A percentile compares a stretch with the other conserved stretches of the same genome.
These are phyloP conservation scores for Melastoma malabathricum DNA, from an alignment of 345 rosid genomes.

Conservation along the genomic window DNA sequence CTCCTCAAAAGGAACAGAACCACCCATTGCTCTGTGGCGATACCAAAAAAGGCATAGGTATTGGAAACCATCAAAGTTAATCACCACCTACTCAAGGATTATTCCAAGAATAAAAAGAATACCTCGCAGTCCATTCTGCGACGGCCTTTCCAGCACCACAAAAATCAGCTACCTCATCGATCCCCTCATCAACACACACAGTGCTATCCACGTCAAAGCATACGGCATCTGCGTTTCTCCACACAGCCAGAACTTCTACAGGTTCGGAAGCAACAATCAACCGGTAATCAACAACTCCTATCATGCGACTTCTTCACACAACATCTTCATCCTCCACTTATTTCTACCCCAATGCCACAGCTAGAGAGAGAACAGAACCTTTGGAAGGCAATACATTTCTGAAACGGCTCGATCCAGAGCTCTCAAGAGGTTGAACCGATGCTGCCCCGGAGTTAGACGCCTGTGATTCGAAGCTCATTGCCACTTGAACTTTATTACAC, in stretches of 20 bases:
- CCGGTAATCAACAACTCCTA: background rate
- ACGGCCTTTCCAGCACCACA: constrained; percentile 98
- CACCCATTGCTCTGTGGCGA: constrained; percentile 77
- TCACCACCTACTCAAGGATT: too few species aligned
- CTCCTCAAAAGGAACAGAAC: constrained; percentile 92
- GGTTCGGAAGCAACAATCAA: constrained; percentile 9
- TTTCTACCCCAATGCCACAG: background rate
- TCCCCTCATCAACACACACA: constrained; percentile 89
- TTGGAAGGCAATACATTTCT: constrained; percentile 39
- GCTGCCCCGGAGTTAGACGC: constrained; percentile 31
- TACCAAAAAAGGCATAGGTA: too few species aligned
- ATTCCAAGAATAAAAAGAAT: constrained; percentile 3
- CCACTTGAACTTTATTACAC: constrained; percentile 5
- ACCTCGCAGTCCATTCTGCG: constrained; percentile 99
- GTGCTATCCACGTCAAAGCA: constrained; percentile 99
- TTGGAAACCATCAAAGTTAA: too few species aligned
- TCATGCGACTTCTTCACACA: background rate
- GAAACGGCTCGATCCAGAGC: constrained; percentile 20
- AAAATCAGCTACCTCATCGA: constrained; percentile 93
- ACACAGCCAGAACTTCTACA: constrained; percentile 57
- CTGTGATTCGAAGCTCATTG: constrained; percentile 22
- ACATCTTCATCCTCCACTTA: background rate
- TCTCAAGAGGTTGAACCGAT: constrained; percentile 38
- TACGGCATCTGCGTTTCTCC: constrained; percentile 70
- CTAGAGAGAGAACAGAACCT: constrained; percentile 21